These are phyloP conservation scores for Gyrodon lividus DNA, from an alignment of 768 basidiomycete genomes.

Conservation along the genomic window DNA sequence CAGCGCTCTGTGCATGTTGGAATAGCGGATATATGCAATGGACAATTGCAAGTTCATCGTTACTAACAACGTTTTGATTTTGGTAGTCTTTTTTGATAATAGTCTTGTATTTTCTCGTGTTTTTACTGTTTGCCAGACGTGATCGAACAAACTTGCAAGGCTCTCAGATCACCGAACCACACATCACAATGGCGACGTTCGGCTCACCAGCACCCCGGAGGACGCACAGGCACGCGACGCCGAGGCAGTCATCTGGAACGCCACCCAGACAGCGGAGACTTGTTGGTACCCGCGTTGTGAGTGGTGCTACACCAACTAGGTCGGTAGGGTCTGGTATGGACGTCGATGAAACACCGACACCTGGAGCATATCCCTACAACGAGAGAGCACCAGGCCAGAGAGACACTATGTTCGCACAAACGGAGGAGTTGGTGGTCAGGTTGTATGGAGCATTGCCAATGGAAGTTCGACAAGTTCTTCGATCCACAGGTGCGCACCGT, in stretches of 20 bases:
- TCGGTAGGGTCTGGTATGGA: constrained; percentile 61
- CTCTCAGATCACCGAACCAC: neutral
- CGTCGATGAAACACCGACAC: constrained; percentile 52
- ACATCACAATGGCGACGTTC: constrained; percentile 44
- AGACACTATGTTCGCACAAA: constrained; percentile 62
- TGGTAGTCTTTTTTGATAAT: too few species aligned
- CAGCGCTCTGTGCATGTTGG: too few species aligned
- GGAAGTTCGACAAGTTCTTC: constrained; percentile 72
- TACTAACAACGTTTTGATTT: too few species aligned
- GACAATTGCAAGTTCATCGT: too few species aligned
- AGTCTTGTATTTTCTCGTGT: constrained; percentile 14
- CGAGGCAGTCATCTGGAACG: constrained; percentile 23
- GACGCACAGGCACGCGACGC: constrained; percentile 35
- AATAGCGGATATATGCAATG: too few species aligned
- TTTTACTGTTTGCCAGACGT: constrained; percentile 5
- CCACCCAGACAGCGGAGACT: constrained; percentile 27
- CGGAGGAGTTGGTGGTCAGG: constrained; percentile 63
- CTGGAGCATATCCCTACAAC: constrained; percentile 35
- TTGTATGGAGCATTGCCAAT: constrained; percentile 71
- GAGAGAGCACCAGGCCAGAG: constrained; percentile 35
- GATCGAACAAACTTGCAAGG: neutral
- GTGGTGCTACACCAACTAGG: constrained; percentile 21
- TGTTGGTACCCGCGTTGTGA: constrained; percentile 23
- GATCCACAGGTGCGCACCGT: constrained; percentile 52
- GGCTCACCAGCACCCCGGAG: constrained; percentile 60